Conservation (phyloP, 495 filamentous ascomycete genomes). For the Neurospora intermedia region DNA sequence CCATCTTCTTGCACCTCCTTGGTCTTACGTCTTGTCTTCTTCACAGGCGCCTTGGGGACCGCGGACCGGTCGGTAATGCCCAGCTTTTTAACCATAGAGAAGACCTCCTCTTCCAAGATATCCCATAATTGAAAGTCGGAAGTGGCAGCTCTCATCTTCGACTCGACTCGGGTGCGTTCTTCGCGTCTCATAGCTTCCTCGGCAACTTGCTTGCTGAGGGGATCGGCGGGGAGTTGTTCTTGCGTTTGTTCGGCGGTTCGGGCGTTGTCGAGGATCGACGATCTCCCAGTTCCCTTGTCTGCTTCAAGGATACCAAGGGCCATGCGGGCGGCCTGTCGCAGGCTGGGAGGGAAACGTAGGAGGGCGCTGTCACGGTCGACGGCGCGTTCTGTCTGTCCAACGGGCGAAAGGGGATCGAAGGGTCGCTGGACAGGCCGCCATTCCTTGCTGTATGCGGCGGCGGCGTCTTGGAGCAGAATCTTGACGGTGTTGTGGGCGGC, state of each 20-base stretch:
- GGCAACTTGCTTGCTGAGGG: conserved; percentile 12
- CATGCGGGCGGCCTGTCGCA: conserved; percentile 28
- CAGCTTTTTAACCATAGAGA: conserved; percentile 43
- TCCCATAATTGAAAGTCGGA: conserved; percentile 64
- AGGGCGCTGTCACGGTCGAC: conserved; percentile 25
- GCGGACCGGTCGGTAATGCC: conserved; percentile 14
- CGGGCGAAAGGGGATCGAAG: conserved; percentile 7
- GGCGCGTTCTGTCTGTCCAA: conserved; percentile 8
- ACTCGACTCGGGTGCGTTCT: conserved; percentile 36
- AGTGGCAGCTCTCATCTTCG: conserved; percentile 35
- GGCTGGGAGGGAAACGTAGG: conserved; percentile 27
- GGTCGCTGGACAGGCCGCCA: conserved; percentile 5
- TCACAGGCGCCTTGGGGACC: not conserved
- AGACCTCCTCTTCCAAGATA: conserved; percentile 58
- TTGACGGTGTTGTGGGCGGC: conserved; percentile 11
- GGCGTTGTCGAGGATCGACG: not conserved
- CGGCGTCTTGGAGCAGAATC: conserved; percentile 27
- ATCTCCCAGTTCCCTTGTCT: not conserved
- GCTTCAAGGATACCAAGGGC: conserved; percentile 23
- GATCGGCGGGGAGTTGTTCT: not conserved
- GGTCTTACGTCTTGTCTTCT: not conserved
- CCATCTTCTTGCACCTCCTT: conserved; percentile 5
- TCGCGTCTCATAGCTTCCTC: conserved; percentile 26
- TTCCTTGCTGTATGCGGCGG: conserved; percentile 5
- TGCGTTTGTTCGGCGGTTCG: not conserved